Conservation (phyloP, 2,329 filamentous ascomycete genomes). For the Cercospora citrullina region DNA sequence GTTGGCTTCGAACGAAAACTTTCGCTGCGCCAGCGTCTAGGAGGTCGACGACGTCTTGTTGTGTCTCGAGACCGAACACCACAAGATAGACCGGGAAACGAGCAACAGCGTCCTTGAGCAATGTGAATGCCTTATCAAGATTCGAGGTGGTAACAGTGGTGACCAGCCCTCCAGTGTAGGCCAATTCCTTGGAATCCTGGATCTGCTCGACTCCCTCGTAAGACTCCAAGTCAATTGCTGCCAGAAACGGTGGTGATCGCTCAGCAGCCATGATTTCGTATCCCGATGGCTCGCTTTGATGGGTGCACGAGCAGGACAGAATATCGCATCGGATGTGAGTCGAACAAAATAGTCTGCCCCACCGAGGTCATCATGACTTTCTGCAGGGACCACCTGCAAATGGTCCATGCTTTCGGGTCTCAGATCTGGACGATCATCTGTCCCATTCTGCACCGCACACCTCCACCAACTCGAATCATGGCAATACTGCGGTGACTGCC, state of each 20-base stretch:
- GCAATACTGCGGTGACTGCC: not conserved
- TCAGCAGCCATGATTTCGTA: constrained; percentile 23
- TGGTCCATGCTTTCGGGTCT: not conserved
- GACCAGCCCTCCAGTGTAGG: constrained; percentile 61
- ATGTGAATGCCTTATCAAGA: constrained; percentile 50
- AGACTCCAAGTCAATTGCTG: constrained; percentile 50
- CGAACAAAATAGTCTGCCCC: constrained; percentile 8
- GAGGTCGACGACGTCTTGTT: constrained; percentile 73
- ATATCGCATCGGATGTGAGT: constrained; percentile 7
- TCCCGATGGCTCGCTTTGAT: constrained; percentile 10
- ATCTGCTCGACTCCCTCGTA: constrained; percentile 50
- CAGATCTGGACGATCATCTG: not conserved
- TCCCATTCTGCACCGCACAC: not conserved
- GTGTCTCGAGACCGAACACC: constrained; percentile 65
- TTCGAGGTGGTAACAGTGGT: constrained; percentile 50
- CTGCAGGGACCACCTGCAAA: not conserved
- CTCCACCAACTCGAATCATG: not conserved
- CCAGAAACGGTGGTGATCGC: constrained; percentile 45
- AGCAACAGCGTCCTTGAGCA: constrained; percentile 59
- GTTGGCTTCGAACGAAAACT: constrained; percentile 74
- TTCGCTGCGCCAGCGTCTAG: constrained; percentile 83
- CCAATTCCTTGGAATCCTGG: constrained; percentile 50
- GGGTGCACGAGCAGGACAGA: not conserved
- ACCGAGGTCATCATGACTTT: constrained; percentile 16
- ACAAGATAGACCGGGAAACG: constrained; percentile 70